Evolutionary conservation across 2,329 filamentous ascomycete genomes (phyloP).

Genomic region (Endoconidiophora polonica): DNA sequence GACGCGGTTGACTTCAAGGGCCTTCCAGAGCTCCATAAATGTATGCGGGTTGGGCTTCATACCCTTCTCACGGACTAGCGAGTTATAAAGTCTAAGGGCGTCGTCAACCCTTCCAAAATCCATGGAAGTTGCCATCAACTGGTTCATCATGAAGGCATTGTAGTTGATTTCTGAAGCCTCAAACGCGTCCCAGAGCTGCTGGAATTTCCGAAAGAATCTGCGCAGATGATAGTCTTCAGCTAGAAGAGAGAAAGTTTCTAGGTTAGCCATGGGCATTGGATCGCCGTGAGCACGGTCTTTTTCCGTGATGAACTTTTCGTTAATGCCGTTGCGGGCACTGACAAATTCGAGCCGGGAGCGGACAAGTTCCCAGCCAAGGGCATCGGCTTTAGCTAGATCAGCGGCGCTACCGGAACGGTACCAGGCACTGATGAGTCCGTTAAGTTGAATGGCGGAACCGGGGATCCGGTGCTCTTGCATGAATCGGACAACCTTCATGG

Average conservation of each 20-base stretch:
- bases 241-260: slow-evolving; percentile 64
- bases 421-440: slow-evolving; percentile 67
- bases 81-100: slow-evolving; percentile 38
- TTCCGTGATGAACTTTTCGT: neutral
- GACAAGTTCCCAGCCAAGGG: slow-evolving; percentile 63
- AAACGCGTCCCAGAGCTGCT: slow-evolving; percentile 46
- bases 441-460: slow-evolving; percentile 60
- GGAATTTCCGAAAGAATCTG: slow-evolving; percentile 38
- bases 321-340: slow-evolving; percentile 24
- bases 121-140: slow-evolving; percentile 51
- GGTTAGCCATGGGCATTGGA: slow-evolving; percentile 40
- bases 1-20: slow-evolving; percentile 34
- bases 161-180: slow-evolving; percentile 45
- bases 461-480: slow-evolving; percentile 55
- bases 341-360: slow-evolving; percentile 48
- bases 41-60: slow-evolving; percentile 50
- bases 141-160: slow-evolving; percentile 64
- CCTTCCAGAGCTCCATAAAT: slow-evolving; percentile 51
- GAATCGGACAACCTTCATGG: slow-evolving; percentile 53
- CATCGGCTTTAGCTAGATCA: slow-evolving; percentile 45
- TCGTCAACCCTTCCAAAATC: slow-evolving; percentile 37
- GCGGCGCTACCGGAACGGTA: slow-evolving; percentile 42
- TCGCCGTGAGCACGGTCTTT: slow-evolving; percentile 4
- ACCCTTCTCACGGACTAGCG: slow-evolving; percentile 31
- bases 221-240: slow-evolving; percentile 54